Evolutionary conservation across 2,329 filamentous ascomycete species (phyloP), one percentile per base, ranked within the genome.

Genomic region (Cytospora piceae): DNA sequence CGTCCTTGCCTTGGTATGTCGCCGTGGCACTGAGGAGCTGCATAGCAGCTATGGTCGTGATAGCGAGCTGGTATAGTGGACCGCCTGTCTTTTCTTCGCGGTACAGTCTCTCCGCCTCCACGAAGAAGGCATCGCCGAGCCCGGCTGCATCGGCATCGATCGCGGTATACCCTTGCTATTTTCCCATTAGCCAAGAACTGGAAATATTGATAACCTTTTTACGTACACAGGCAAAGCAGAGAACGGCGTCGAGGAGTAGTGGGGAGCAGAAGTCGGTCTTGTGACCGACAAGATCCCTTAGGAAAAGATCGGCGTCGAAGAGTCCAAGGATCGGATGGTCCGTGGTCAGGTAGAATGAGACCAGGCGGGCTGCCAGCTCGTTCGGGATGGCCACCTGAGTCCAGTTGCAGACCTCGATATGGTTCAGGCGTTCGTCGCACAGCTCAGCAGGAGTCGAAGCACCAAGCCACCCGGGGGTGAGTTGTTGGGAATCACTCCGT

Each of bases 251-350:
- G 12, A 71, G 58, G 0, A 71, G 65, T 7, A 71, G 58, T 1
- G 64, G 70, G 4, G 66, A 69, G 65, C 70, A 71, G 49, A 69
- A 70, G 24, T 67, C 60, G 3, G 61, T 57, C n/a, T 61, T 55
- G 31, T 49, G 60, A 12, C 37, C 63, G 12, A 68, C 65, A 24
- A 71, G 63, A 57, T 69, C 70, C 31, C 52, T 63, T n/a, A 71
- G 39, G 51, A 71, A 70, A 22, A 71, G 59, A 49, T 69, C 69
- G 34, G 63, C 70, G 52, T 71, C 68, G 46, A 71, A 71, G 0
- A 71, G 42, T 22, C 66, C 66, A 12, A 69, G 51, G 11, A 65
- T 63, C 1, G 68, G 68, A 22, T 71, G 68, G n/a, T 69, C 67
- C 24, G 64, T 65, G 0, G 51, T 54, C 52, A 70, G 56, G 29